These are phyloP conservation scores for Barnettozyma botsteinii DNA, from an alignment of 805 yeast genomes.

Conservation along the genomic window DNA sequence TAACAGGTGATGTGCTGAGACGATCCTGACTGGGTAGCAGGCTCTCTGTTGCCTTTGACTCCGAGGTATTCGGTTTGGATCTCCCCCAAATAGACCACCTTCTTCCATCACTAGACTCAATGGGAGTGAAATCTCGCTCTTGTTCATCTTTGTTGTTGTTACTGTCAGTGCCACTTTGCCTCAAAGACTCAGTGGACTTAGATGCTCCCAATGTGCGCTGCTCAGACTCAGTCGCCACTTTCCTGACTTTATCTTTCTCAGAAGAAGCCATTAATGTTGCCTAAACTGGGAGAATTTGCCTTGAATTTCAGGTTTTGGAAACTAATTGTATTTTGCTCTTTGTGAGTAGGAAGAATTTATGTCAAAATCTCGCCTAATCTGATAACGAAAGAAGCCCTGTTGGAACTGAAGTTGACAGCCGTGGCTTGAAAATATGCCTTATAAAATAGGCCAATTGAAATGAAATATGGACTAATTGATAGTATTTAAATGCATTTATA, in stretches of 20 bases:
- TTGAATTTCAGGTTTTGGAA: too few species aligned
- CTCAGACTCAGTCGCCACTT: neutral
- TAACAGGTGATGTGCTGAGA: slow-evolving; percentile 1
- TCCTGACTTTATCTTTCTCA: neutral
- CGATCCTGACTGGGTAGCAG: neutral
- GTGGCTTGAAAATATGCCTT: too few species aligned
- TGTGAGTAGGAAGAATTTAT: too few species aligned
- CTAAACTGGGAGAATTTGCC: too few species aligned
- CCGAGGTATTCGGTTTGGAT: neutral
- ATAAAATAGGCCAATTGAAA: too few species aligned
- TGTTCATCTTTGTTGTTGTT: neutral
- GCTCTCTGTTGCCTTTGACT: neutral
- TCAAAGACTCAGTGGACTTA: neutral
- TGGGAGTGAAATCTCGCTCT: too few species aligned
- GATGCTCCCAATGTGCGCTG: neutral
- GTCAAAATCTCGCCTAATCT: too few species aligned
- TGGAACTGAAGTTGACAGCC: too few species aligned
- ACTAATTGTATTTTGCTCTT: too few species aligned
- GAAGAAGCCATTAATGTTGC: neutral
- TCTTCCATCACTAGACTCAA: neutral
- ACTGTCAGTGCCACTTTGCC: neutral
- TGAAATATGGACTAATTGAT: too few species aligned
- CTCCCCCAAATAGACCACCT: slow-evolving; percentile 8
- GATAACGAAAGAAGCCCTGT: neutral
- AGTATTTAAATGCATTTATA: too few species aligned